Percentiles rank a stretch among this genome's conserved stretches.
phyloP scores from a whole-genome alignment of 495 filamentous ascomycete genomes.

The Lophiotrema nucula region DNA sequence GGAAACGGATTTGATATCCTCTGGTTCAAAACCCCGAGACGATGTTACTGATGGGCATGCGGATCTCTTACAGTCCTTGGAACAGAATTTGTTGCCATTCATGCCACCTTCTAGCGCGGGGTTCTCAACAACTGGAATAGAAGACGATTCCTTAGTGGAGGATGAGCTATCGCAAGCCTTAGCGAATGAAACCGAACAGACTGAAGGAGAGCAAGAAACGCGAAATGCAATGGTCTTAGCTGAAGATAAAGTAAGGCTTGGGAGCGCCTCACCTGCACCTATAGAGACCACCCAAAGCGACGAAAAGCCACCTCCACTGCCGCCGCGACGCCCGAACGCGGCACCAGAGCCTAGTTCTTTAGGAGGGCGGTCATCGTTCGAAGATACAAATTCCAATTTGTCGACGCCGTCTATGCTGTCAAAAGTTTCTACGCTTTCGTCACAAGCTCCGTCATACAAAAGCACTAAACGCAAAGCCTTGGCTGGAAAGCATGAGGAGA shows the following conservation, averaged over 20 bases:
- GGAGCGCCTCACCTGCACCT: no score
- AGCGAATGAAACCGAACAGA: neutral
- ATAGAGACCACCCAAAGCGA: no score
- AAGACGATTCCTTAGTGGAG: neutral
- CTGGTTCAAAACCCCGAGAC: no score
- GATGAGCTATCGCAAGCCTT: no score
- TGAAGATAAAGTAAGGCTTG: no score
- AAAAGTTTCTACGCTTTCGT: neutral
- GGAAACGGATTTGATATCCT: neutral
- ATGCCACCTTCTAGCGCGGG: conserved; percentile 18
- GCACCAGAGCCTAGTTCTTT: neutral
- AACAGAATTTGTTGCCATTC: conserved; percentile 16
- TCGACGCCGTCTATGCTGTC: neutral
- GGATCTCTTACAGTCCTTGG: conserved; percentile 13
- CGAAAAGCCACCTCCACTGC: conserved; percentile 21
- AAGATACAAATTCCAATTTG: neutral
- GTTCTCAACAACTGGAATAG: neutral
- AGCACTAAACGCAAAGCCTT: neutral
- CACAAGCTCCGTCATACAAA: neutral
- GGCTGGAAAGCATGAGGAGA: neutral
- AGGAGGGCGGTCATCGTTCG: neutral
- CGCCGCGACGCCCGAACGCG: conserved; percentile 1
- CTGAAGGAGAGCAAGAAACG: no score
- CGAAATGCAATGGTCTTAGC: no score
- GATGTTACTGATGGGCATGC: no score